These are phyloP conservation scores for Hypoxylon sp. DNA, from an alignment of 2,329 filamentous ascomycete genomes.

Conservation along the genomic window DNA sequence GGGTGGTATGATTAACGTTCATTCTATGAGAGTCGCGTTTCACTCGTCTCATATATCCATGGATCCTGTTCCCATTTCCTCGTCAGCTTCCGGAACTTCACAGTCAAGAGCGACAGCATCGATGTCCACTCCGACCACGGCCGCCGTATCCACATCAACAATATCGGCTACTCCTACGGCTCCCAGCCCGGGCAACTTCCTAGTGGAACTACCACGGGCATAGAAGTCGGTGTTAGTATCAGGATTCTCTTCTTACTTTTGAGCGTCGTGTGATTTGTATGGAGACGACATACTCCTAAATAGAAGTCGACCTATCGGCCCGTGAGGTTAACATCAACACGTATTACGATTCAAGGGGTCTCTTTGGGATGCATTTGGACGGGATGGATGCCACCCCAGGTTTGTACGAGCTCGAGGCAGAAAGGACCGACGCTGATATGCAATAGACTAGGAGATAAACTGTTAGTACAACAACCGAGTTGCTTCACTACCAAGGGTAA, in stretches of 20 bases:
- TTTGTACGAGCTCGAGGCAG: not conserved
- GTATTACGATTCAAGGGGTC: not conserved
- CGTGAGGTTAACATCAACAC: not conserved
- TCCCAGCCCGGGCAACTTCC: not conserved
- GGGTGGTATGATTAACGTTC: constrained; percentile 8
- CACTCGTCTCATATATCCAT: constrained; percentile 20
- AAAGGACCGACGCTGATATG: not conserved
- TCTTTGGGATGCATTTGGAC: not conserved
- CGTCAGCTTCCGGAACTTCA: not conserved
- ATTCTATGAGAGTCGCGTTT: constrained; percentile 24
- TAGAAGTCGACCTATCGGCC: not conserved
- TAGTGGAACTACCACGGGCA: not conserved
- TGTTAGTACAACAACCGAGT: too few species aligned
- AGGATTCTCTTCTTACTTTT: not conserved
- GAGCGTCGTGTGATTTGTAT: not conserved
- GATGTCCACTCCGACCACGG: not conserved
- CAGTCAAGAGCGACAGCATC: not conserved
- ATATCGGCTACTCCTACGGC: not conserved
- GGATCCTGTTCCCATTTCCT: not conserved
- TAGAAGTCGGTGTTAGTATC: not conserved
- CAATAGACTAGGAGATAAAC: not conserved
- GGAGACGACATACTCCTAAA: not conserved
- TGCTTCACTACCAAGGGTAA: too few species aligned
- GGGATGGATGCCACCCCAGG: not conserved
- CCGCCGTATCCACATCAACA: not conserved